Conservation (phyloP, 75 land plant genomes). For the Pinus tabuliformis region DNA sequence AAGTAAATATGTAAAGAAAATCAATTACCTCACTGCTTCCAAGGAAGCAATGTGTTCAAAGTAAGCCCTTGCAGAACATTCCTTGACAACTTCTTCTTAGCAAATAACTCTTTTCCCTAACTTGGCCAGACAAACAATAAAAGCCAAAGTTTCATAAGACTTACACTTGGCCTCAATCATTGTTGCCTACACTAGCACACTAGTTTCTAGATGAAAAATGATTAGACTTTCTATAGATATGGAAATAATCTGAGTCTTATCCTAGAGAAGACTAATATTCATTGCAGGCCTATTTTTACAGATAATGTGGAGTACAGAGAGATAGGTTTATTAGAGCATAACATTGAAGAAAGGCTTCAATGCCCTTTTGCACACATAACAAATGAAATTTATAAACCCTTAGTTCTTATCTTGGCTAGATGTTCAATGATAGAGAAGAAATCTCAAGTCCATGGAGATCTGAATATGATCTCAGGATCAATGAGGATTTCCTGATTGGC, state of each 20-base stretch:
- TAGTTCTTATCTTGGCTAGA: neutral
- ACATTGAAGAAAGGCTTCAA: constrained; percentile 1
- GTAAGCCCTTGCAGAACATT: no score
- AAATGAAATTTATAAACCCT: constrained; percentile 3
- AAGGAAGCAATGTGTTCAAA: no score
- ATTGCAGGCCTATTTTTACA: neutral
- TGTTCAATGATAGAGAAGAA: constrained; percentile 5
- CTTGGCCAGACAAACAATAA: no score
- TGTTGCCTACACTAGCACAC: no score
- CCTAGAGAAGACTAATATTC: neutral
- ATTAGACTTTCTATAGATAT: neutral
- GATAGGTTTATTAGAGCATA: neutral
- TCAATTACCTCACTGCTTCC: no score
- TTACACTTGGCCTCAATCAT: no score
- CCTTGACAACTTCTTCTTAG: no score
- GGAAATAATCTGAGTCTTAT: neutral
- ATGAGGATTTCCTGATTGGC: neutral
- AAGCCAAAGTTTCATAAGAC: no score
- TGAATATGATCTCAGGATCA: constrained; percentile 1
- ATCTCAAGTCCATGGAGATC: neutral
- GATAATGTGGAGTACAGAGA: neutral
- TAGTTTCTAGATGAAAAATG: neutral
- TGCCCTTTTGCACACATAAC: constrained; percentile 2
- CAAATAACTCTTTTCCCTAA: no score
- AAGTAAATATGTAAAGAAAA: no score